Evolutionary conservation across 176 grass and related monocot genomes (phyloP).

Genomic region (Eleusine indica): DNA sequence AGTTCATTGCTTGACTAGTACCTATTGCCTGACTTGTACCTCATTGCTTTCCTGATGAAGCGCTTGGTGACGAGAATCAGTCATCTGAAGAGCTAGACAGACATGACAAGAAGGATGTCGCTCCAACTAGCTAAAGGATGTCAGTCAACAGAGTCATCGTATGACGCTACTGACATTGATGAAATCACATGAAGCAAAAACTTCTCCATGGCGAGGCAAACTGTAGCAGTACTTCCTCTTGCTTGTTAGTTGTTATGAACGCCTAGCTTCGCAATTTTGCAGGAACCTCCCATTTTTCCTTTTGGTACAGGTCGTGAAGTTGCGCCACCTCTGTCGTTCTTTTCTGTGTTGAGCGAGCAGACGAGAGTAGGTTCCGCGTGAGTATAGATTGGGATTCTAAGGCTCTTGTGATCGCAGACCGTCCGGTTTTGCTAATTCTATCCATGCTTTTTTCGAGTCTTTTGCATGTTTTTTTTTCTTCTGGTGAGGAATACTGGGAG

Average conservation of each 20-base stretch:
- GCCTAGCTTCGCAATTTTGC: background rate
- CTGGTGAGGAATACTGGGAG: background rate
- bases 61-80: too few relatives aligned
- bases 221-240: too few relatives aligned
- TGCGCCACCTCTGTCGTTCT: background rate
- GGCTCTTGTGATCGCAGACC: background rate
- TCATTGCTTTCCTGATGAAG: too few relatives aligned
- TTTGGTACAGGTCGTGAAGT: constrained; percentile 1
- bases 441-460: background rate
- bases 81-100: background rate
- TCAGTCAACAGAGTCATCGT: background rate
- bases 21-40: too few relatives aligned
- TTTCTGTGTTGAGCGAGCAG: background rate
- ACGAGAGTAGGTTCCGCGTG: background rate
- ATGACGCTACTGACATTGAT: too few relatives aligned
- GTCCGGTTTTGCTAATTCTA: background rate
- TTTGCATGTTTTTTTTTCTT: background rate
- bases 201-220: background rate
- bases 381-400: constrained; percentile 4
- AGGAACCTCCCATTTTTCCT: background rate
- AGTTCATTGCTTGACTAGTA: too few relatives aligned
- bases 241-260: too few relatives aligned
- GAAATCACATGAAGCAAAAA: background rate
- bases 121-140: background rate
- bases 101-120: background rate